These are phyloP conservation scores for Purpureocillium takamizusanense DNA, from an alignment of 2,329 filamentous ascomycete genomes.

Conservation along the genomic window DNA sequence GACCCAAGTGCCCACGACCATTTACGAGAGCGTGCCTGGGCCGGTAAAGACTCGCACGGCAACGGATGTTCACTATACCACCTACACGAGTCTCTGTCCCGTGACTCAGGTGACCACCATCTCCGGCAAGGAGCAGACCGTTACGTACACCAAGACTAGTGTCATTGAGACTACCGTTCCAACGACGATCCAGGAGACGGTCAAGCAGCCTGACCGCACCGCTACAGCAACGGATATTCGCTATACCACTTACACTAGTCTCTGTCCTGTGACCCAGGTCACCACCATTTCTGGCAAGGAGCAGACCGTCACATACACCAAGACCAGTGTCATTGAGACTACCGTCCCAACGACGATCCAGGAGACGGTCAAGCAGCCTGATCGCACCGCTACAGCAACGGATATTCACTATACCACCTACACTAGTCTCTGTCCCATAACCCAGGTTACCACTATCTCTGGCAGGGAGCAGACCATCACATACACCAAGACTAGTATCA, in stretches of 20 bases:
- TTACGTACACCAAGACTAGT: constrained; percentile 13
- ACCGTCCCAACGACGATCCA: constrained; percentile 17
- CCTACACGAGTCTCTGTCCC: constrained; percentile 32
- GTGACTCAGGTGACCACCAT: constrained; percentile 18
- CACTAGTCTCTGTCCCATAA: constrained; percentile 33
- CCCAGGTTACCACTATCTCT: constrained; percentile 20
- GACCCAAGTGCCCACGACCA: constrained; percentile 18
- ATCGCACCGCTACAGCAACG: constrained; percentile 21
- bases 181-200: constrained; percentile 19
- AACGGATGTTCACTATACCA: constrained; percentile 23
- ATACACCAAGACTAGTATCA: constrained; percentile 12
- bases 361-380: constrained; percentile 19
- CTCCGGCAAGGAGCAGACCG: constrained; percentile 4
- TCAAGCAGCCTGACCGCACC: constrained; percentile 16
- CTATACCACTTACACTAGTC: constrained; percentile 31
- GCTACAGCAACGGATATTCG: constrained; percentile 23
- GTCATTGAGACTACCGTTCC: constrained; percentile 17
- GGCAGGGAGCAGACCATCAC: constrained; percentile 10
- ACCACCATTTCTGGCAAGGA: constrained; percentile 17
- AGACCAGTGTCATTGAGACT: constrained; percentile 15
- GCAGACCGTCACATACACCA: constrained; percentile 13
- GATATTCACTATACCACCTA: constrained; percentile 28
- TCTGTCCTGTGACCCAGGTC: constrained; percentile 30
- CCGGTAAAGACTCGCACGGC: constrained; percentile 20
- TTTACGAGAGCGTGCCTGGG: constrained; percentile 20